These are phyloP conservation scores for Cicer chorassanicum DNA, from an alignment of 306 rosid species.

Conservation along the genomic window DNA sequence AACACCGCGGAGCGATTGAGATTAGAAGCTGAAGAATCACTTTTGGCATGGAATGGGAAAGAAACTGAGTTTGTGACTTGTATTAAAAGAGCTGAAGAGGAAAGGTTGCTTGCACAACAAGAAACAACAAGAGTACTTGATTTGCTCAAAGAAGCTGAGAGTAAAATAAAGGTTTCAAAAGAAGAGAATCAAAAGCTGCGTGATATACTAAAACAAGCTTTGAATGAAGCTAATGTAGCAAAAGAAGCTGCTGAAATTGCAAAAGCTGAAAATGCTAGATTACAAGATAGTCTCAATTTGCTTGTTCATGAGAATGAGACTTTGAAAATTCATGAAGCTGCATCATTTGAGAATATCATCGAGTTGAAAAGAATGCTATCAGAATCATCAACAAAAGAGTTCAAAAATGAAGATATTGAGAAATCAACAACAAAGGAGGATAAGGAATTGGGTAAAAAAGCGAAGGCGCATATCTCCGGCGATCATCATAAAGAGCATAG, in stretches of 20 bases:
- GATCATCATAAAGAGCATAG: conserved; percentile 30
- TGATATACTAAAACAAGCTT: conserved; percentile 86
- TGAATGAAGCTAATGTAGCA: conserved; percentile 82
- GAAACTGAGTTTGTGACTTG: conserved; percentile 77
- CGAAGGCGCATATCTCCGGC: conserved; percentile 34
- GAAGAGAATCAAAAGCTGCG: conserved; percentile 78
- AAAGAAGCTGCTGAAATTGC: conserved; percentile 85
- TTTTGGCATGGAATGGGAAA: conserved; percentile 75
- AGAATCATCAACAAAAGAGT: conserved; percentile 55
- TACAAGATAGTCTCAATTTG: conserved; percentile 59
- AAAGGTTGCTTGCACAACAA: conserved; percentile 54
- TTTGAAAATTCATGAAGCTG: conserved; percentile 64
- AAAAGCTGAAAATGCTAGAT: conserved; percentile 64
- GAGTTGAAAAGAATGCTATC: conserved; percentile 67
- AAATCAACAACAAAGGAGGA: conserved; percentile 46
- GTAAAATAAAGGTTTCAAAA: conserved; percentile 52
- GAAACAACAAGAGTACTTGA: conserved; percentile 53
- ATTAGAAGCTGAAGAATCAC: conserved; percentile 81
- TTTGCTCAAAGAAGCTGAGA: conserved; percentile 49
- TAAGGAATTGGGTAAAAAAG: conserved; percentile 44
- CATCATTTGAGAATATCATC: conserved; percentile 64
- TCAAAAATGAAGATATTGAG: conserved; percentile 48
- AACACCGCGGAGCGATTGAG: conserved; percentile 74
- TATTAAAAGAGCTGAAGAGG: conserved; percentile 73
- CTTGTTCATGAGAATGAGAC: conserved; percentile 67